Evolutionary conservation across 306 rosid species (phyloP).

Genomic region (Cucumis hystrix): DNA sequence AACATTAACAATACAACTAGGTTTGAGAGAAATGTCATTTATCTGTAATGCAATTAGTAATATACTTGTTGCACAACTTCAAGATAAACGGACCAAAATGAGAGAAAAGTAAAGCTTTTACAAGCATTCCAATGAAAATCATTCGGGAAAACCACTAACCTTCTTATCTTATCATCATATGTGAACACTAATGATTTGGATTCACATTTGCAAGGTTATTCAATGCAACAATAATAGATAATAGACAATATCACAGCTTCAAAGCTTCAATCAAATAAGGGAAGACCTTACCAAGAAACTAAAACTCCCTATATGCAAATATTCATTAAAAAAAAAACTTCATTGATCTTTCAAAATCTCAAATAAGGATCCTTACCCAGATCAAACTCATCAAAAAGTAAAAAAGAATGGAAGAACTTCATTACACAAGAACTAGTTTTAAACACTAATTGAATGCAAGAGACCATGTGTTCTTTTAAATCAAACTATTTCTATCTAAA

Average conservation of each 20-base stretch:
- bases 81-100: neutral
- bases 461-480: too few relatives aligned
- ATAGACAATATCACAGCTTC: neutral
- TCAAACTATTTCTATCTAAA: too few relatives aligned
- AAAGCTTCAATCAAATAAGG: neutral
- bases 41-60: neutral
- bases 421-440: neutral
- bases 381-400: neutral
- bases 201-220: neutral
- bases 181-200: neutral
- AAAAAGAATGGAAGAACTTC: neutral
- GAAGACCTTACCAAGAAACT: too few relatives aligned
- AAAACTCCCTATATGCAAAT: neutral
- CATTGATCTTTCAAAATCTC: neutral
- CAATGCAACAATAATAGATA: neutral
- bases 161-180: neutral
- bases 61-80: neutral
- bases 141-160: neutral
- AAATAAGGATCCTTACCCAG: neutral
- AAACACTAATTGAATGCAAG: too few relatives aligned
- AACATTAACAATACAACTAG: neutral
- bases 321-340: neutral
- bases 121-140: neutral
- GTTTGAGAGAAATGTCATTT: neutral
- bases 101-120: neutral